These are phyloP conservation scores for Micractinium conductrix DNA, from an alignment of 139 green algal genomes.

Conservation along the genomic window DNA sequence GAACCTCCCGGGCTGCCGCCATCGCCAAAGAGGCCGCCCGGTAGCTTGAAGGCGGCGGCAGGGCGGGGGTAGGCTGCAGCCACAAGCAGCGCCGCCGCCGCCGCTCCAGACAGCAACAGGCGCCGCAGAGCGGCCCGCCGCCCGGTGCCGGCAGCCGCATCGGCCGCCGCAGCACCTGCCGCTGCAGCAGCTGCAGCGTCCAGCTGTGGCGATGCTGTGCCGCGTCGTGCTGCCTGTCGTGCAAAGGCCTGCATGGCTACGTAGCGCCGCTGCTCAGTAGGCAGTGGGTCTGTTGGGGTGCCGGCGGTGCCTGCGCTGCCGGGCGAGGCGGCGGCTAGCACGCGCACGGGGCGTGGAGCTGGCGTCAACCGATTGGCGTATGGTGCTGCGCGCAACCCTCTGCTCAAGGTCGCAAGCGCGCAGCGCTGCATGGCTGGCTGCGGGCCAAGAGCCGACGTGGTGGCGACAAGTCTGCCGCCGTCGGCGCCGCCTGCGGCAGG, in stretches of 20 bases:
- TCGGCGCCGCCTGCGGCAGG: too few relatives aligned
- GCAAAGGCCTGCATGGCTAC: too few relatives aligned
- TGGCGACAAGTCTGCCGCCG: too few relatives aligned
- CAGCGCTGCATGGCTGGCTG: too few relatives aligned
- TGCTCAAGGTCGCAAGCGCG: too few relatives aligned
- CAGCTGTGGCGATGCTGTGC: not conserved
- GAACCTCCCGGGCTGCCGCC: too few relatives aligned
- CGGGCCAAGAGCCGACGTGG: too few relatives aligned
- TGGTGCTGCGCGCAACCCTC: too few relatives aligned
- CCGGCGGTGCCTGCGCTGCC: not conserved
- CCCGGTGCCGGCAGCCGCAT: not conserved
- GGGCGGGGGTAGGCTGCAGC: not conserved
- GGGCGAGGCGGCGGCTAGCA: not conserved
- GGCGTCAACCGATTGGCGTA: too few relatives aligned
- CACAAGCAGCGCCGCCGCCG: not conserved
- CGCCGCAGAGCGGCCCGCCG: not conserved
- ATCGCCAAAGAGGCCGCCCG: constrained; percentile 9
- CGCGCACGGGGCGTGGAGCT: not conserved
- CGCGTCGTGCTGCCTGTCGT: not conserved
- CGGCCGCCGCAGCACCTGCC: not conserved
- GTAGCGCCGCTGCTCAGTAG: not conserved
- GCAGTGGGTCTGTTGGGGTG: not conserved
- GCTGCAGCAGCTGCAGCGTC: not conserved
- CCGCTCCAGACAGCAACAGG: constrained; percentile 1
- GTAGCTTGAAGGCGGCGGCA: constrained; percentile 12